These are phyloP conservation scores for Pseudocercospora vitis DNA, from an alignment of 2,329 filamentous ascomycete genomes.

Conservation along the genomic window DNA sequence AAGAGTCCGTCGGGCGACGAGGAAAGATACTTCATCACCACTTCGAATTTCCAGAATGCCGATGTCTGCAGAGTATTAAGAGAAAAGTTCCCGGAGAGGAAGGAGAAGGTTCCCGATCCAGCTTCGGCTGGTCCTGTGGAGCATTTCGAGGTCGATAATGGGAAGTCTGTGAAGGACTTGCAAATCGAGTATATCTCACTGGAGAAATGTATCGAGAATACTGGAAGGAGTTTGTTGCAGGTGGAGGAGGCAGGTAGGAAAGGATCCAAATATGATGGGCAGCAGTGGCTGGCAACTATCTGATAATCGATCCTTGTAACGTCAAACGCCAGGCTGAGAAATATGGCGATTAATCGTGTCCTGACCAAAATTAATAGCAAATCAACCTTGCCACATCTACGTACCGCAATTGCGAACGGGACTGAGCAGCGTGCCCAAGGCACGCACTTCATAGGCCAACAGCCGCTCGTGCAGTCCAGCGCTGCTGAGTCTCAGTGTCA, in stretches of 20 bases:
- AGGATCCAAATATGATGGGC: too few species aligned
- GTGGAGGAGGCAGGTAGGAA: slow-evolving; percentile 9
- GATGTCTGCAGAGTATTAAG: background rate
- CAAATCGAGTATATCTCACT: background rate
- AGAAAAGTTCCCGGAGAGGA: background rate
- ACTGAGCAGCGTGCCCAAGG: too few species aligned
- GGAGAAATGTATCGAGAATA: slow-evolving; percentile 6
- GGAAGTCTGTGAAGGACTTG: slow-evolving; percentile 1
- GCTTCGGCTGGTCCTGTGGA: background rate
- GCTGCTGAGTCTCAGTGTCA: too few species aligned
- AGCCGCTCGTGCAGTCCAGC: too few species aligned
- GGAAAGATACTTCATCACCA: slow-evolving; percentile 3
- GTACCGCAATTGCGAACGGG: too few species aligned
- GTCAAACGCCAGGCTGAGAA: too few species aligned
- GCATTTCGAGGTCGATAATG: slow-evolving; percentile 8
- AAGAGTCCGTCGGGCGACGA: background rate
- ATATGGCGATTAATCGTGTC: too few species aligned
- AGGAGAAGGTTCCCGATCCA: slow-evolving; percentile 1
- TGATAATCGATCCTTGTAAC: too few species aligned
- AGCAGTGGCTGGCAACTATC: too few species aligned
- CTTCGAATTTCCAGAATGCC: background rate
- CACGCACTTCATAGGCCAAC: too few species aligned
- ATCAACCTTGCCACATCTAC: too few species aligned
- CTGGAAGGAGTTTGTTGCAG: slow-evolving; percentile 3
- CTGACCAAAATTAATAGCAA: too few species aligned